These are phyloP conservation scores for Aschersonia sp. DNA, from an alignment of 2,329 filamentous ascomycete genomes.

Conservation along the genomic window DNA sequence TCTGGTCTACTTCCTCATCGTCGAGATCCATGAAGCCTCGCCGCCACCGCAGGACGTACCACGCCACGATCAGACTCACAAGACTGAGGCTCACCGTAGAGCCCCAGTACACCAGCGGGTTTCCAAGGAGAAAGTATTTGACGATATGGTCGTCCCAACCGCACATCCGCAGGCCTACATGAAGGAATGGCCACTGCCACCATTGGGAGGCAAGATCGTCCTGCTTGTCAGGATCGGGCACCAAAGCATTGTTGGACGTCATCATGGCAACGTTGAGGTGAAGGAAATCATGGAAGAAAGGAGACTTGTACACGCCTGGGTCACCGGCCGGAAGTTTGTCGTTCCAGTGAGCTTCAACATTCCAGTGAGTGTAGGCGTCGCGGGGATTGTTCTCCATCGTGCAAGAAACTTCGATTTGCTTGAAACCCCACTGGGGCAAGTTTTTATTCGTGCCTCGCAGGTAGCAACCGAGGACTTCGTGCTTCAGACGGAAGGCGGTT, in stretches of 20 bases:
- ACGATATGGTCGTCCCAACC: constrained; percentile 91
- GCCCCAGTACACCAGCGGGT: constrained; percentile 92
- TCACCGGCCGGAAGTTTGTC: constrained; percentile 82
- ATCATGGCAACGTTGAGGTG: constrained; percentile 99
- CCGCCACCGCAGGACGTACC: constrained; percentile 92
- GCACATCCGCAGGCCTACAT: constrained; percentile 96
- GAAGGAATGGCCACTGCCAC: constrained; percentile 96
- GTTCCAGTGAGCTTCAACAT: constrained; percentile 89
- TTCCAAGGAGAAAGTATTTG: constrained; percentile 97
- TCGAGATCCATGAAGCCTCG: constrained; percentile 79
- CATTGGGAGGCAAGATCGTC: constrained; percentile 92
- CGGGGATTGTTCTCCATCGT: constrained; percentile 83
- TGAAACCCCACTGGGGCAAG: constrained; percentile 97
- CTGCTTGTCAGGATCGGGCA: constrained; percentile 97
- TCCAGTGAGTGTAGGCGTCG: constrained; percentile 97
- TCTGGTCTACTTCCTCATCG: constrained; percentile 71
- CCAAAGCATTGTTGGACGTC: constrained; percentile 97
- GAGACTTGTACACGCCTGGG: constrained; percentile 86
- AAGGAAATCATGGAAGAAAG: constrained; percentile 94
- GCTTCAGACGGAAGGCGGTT: constrained; percentile 79
- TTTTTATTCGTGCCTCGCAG: constrained; percentile 91
- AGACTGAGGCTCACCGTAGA: constrained; percentile 66
- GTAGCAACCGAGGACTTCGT: constrained; percentile 76
- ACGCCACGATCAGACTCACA: constrained; percentile 58
- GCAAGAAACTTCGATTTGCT: constrained; percentile 97